phyloP scores from a whole-genome alignment of 2,329 filamentous ascomycete species.

The Paraconiothyrium sp. region DNA sequence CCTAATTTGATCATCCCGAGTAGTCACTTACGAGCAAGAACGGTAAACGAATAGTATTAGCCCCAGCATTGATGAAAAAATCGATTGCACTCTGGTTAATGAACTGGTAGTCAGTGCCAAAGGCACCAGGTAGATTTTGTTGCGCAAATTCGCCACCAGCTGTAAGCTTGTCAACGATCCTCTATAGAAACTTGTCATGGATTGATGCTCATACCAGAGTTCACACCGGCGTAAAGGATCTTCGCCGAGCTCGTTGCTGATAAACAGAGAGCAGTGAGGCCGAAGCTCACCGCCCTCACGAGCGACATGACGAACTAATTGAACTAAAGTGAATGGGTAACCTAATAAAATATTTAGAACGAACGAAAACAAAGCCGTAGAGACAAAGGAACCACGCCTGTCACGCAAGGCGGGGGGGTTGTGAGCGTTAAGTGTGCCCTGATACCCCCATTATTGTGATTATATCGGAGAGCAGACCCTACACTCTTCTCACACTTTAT shows the following conservation, averaged over 20 bases:
- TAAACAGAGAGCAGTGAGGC: constrained; percentile 23
- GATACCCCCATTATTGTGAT: neutral
- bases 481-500: neutral
- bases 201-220: constrained; percentile 25
- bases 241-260: constrained; percentile 20
- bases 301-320: constrained; percentile 10
- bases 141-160: constrained; percentile 36
- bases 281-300: constrained; percentile 20
- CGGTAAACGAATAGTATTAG: constrained; percentile 57
- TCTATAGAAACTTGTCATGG: neutral
- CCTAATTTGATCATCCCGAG: neutral
- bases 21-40: constrained; percentile 49
- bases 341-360: neutral
- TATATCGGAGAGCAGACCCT: neutral
- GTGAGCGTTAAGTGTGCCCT: neutral
- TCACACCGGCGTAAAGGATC: constrained; percentile 36
- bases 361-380: neutral
- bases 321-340: neutral
- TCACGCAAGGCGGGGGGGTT: neutral
- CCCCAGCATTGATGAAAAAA: constrained; percentile 28
- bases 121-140: constrained; percentile 56
- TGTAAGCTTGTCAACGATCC: constrained; percentile 14
- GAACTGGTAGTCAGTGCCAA: constrained; percentile 62
- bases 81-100: constrained; percentile 55
- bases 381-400: neutral